Percentiles rank a stretch among this genome's conserved stretches.
Evolutionary conservation across 2,329 filamentous ascomycete species (phyloP).

Genomic region (Neonectria punicea): DNA sequence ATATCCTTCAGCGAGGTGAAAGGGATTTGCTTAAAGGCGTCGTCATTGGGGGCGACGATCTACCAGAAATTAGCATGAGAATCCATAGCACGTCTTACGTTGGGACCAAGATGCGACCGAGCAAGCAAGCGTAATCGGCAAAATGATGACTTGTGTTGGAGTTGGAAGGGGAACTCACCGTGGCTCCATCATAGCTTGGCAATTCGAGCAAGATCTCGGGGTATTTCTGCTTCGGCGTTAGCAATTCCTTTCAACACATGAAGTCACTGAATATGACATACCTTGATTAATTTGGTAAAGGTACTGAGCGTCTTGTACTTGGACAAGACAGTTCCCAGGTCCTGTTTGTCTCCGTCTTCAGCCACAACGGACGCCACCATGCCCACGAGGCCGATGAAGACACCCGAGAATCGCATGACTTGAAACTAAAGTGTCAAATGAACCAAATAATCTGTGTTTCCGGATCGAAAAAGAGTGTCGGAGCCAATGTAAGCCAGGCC

Average conservation of each 20-base stretch:
- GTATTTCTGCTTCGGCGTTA: conserved; percentile 51
- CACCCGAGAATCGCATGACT: conserved; percentile 34
- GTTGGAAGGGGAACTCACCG: conserved; percentile 46
- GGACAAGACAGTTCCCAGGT: conserved; percentile 54
- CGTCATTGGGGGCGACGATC: conserved; percentile 68
- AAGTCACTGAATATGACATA: conserved; percentile 32
- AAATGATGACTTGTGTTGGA: background rate
- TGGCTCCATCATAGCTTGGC: conserved; percentile 56
- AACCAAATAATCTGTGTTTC: background rate
- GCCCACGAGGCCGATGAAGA: conserved; percentile 37
- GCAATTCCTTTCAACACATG: background rate
- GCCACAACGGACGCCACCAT: conserved; percentile 29
- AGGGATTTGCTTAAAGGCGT: conserved; percentile 65
- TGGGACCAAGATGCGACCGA: background rate
- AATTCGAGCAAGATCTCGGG: conserved; percentile 57
- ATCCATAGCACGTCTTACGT: background rate
- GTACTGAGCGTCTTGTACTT: conserved; percentile 55
- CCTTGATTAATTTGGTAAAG: conserved; percentile 57
- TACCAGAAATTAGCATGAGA: conserved; percentile 22
- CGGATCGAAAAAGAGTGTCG: background rate
- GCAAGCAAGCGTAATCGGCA: background rate
- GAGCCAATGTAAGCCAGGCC: background rate
- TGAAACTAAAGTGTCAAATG: background rate
- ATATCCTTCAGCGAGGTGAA: conserved; percentile 61
- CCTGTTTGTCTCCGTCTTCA: conserved; percentile 39